Percentiles rank a stretch among this genome's conserved stretches.
These are phyloP conservation scores for Trametes polyzona DNA, from an alignment of 1,284 basidiomycete genomes.

Conservation along the genomic window DNA sequence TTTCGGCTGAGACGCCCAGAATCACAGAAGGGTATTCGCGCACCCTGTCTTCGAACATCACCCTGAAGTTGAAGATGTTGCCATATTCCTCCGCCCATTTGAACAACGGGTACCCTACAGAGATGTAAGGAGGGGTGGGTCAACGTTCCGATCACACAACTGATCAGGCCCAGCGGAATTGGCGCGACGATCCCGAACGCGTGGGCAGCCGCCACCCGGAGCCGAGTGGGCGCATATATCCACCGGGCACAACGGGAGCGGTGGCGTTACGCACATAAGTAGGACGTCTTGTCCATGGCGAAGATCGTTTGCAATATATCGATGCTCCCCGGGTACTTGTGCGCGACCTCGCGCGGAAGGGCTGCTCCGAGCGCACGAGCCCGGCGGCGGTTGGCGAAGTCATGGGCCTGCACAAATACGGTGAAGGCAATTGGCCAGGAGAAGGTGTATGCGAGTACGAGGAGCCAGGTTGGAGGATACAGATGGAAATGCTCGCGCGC, in stretches of 20 bases:
- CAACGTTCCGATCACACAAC: neutral
- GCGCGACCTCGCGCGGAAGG: conserved; percentile 22
- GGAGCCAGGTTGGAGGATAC: conserved; percentile 5
- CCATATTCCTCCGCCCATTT: conserved; percentile 27
- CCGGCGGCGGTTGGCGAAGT: conserved; percentile 14
- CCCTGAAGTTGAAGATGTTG: conserved; percentile 25
- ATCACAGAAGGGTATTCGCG: too few relatives aligned
- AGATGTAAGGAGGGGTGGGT: neutral
- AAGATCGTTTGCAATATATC: conserved; percentile 25
- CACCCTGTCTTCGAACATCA: conserved; percentile 31
- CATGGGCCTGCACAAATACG: conserved; percentile 10
- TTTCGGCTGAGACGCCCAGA: neutral
- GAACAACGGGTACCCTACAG: conserved; percentile 21
- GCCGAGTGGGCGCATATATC: neutral
- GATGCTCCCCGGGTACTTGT: conserved; percentile 26
- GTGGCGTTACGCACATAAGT: conserved; percentile 22
- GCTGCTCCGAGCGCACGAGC: conserved; percentile 28
- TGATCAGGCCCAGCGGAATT: too few relatives aligned
- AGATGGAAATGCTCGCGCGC: conserved; percentile 5
- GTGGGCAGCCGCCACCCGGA: neutral
- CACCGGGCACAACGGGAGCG: neutral
- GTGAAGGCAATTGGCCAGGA: conserved; percentile 20
- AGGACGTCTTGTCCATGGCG: conserved; percentile 9
- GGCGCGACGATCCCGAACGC: too few relatives aligned
- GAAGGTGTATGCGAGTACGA: conserved; percentile 10